Evolutionary conservation across 495 filamentous ascomycete genomes (phyloP).

Genomic region (Annulohypoxylon stygium): DNA sequence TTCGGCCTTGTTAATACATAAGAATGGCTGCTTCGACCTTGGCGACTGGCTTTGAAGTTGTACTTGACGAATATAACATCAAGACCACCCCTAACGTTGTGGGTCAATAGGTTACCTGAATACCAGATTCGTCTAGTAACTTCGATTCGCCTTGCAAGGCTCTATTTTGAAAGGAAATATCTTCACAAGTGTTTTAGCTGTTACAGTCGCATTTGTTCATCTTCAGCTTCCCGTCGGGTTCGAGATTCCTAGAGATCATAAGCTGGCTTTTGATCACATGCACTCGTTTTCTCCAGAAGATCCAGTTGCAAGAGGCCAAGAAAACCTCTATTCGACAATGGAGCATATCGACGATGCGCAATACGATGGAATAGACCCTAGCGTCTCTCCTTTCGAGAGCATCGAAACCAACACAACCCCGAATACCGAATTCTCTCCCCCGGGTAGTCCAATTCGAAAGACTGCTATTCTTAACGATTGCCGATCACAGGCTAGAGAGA

Average conservation of each 20-base stretch:
- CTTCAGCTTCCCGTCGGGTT: slow-evolving; percentile 3
- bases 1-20: slow-evolving; percentile 35
- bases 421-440: slow-evolving; percentile 65
- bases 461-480: slow-evolving; percentile 46
- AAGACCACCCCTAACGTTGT: slow-evolving; percentile 32
- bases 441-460: slow-evolving; percentile 59
- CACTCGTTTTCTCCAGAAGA: slow-evolving; percentile 7
- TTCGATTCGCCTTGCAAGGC: slow-evolving; percentile 39
- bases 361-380: slow-evolving; percentile 53
- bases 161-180: slow-evolving; percentile 20
- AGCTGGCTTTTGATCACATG: slow-evolving; percentile 29
- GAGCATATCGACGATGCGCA: slow-evolving; percentile 47
- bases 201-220: not conserved
- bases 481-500: slow-evolving; percentile 56
- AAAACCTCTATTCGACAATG: slow-evolving; percentile 30
- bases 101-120: slow-evolving; percentile 37
- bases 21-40: slow-evolving; percentile 28
- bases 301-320: slow-evolving; percentile 5
- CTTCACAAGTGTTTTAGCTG: slow-evolving; percentile 6
- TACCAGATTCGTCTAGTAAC: slow-evolving; percentile 33
- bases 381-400: slow-evolving; percentile 57
- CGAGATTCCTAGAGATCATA: not conserved
- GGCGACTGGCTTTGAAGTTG: slow-evolving; percentile 24
- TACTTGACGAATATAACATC: slow-evolving; percentile 41
- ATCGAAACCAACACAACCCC: slow-evolving; percentile 61